A percentile compares a stretch with the other conserved stretches of the same genome.
Conservation (phyloP, 148 eudicot genomes). For the Diospyros lotus region DNA sequence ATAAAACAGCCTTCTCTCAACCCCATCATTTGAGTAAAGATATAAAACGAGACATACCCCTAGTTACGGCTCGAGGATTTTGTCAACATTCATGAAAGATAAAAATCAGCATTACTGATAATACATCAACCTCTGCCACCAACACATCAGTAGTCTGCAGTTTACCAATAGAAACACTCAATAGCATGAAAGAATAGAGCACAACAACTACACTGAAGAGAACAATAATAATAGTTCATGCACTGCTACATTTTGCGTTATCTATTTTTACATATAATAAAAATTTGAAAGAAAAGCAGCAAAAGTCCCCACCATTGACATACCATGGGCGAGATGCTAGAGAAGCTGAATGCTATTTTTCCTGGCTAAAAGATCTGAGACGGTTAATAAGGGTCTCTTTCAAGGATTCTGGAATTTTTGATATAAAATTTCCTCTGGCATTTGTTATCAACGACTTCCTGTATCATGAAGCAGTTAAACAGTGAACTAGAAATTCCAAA, state of each 20-base stretch:
- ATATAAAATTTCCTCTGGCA: conserved; percentile 47
- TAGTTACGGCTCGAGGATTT: not conserved
- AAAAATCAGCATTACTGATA: conserved; percentile 1
- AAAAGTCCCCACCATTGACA: not conserved
- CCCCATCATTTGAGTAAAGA: not conserved
- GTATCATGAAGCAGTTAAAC: conserved; percentile 20
- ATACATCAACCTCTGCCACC: conserved; percentile 9
- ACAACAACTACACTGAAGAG: not conserved
- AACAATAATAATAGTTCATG: not conserved
- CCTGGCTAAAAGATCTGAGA: conserved; percentile 51
- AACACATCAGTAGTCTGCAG: conserved; percentile 6
- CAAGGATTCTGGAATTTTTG: conserved; percentile 70
- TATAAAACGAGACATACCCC: not conserved
- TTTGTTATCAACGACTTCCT: conserved; percentile 67
- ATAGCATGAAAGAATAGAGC: not conserved
- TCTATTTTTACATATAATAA: not conserved
- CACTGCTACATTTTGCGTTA: no score
- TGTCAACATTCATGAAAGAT: not conserved
- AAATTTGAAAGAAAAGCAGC: not conserved
- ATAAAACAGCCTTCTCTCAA: not conserved
- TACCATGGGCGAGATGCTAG: conserved; percentile 19
- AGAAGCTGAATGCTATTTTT: conserved; percentile 21
- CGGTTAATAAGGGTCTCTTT: conserved; percentile 57
- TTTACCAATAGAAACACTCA: not conserved
- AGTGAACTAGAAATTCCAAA: not conserved